phyloP scores from a whole-genome alignment of 1,139 yeast genomes.

The Magnusiomyces paraingens region DNA sequence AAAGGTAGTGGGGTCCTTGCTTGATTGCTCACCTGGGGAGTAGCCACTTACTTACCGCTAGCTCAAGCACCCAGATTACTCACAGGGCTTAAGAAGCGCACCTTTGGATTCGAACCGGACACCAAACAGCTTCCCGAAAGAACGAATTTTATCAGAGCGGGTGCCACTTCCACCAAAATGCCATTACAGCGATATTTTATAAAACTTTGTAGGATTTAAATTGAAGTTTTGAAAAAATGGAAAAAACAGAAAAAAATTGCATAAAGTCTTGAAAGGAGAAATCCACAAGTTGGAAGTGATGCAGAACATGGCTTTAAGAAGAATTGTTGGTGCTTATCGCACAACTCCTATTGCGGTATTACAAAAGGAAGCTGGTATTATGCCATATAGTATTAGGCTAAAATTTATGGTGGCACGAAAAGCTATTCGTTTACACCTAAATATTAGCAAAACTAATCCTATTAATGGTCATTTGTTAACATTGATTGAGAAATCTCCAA shows the following conservation, averaged over 20 bases:
- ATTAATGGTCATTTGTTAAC: too few species aligned
- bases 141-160: conserved; percentile 16
- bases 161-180: conserved; percentile 27
- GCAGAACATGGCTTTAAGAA: too few species aligned
- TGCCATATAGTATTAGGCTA: too few species aligned
- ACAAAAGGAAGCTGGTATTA: too few species aligned
- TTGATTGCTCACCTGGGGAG: conserved; percentile 35
- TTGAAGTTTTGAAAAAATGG: neutral
- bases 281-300: too few species aligned
- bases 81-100: conserved; percentile 27
- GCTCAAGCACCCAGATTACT: conserved; percentile 29
- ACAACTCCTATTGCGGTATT: too few species aligned
- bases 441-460: too few species aligned
- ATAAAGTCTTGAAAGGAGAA: too few species aligned
- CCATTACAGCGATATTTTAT: conserved; percentile 26
- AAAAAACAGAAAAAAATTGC: neutral
- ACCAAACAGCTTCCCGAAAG: conserved; percentile 22
- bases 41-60: conserved; percentile 26
- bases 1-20: conserved; percentile 32
- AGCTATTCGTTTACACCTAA: too few species aligned
- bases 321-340: too few species aligned
- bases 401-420: too few species aligned
- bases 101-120: conserved; percentile 35
- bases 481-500: too few species aligned
- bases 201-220: neutral